Conservation (phyloP, 768 basidiomycete genomes). For the Mycena galopus region DNA sequence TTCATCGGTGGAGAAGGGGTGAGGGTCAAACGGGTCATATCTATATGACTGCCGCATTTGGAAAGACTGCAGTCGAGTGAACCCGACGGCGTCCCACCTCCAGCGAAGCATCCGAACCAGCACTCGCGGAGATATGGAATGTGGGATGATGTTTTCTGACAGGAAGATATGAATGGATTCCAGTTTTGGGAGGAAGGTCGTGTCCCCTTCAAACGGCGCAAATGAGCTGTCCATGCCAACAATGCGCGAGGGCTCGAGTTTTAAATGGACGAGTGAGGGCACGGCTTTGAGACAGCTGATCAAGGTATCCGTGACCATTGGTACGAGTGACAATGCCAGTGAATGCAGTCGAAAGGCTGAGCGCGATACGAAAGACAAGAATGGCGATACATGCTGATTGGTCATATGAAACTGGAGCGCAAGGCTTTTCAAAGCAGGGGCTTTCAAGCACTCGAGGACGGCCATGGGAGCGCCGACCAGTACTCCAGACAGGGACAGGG, state of each 20-base stretch:
- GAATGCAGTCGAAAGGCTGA: constrained; percentile 7
- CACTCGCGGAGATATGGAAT: not conserved
- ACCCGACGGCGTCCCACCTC: not conserved
- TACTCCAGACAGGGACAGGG: not conserved
- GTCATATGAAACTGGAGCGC: not conserved
- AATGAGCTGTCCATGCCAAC: not conserved
- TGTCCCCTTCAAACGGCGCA: not conserved
- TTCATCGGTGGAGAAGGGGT: not conserved
- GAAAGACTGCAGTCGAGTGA: not conserved
- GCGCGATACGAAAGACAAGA: constrained; percentile 5
- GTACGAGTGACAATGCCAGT: not conserved
- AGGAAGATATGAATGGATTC: not conserved
- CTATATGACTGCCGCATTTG: too few species aligned
- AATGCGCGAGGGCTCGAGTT: not conserved
- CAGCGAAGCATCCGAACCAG: not conserved
- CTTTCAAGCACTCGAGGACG: not conserved
- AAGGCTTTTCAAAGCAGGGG: constrained; percentile 7
- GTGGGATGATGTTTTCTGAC: not conserved
- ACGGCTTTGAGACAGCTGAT: not conserved
- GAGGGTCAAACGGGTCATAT: not conserved
- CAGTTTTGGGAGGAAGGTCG: constrained; percentile 1
- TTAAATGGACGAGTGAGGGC: constrained; percentile 7
- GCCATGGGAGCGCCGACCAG: not conserved
- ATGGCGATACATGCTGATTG: not conserved
- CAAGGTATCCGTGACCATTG: not conserved